Base-by-base conservation (phyloP, 2,329 filamentous ascomycete genomes). In the Aspergillus costaricaensis region DNA sequence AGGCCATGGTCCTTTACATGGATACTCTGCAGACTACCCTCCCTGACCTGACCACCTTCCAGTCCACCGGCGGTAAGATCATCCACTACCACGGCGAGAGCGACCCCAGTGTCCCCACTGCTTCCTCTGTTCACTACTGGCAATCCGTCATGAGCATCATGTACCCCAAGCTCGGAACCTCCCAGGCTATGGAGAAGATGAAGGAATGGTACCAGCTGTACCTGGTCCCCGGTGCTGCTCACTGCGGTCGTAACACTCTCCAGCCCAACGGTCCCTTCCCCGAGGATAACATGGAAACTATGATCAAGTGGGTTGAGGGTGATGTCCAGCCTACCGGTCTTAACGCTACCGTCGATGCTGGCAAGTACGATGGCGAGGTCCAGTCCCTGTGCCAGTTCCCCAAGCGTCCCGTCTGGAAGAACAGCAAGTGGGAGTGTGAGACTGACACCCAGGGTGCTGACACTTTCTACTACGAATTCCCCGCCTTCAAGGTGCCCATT, bases 81-180 rank as follows among this genome's bases (percentile, higher is more conserved):
- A 72, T 87, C 14, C 83, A 86, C 68, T 84, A 79, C 74, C 84
- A 87, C 70, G 84, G 84, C 52, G 83, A 86, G 70, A 80, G 79
- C 0, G 85, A 86, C 68, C 70, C 76, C 14, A 80, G 77, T 8
- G 77, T 87, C 58, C 84, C 84, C 1, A 70, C 84, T 0, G 82
- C 76, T 4, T 84, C 82, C 0, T 85, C 83, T 0, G 79, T 85
- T 0, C 82, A 79, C 66, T 87, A 86, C 75, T 81, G 78, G 71
- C 76, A 86, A 55, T 81, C 82, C 2, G 83, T 86, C 30, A 79
- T 79, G 41, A 67, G 66, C 4, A 74, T 80, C 69, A 83, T 85
- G 81, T 82, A 82, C 68, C 75, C 79, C 4, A 62, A 74, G 10
- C 41, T 77, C 7, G 67, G 71, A 2, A 76, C 75, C 58, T 72